A percentile compares a stretch with the other conserved stretches of the same genome.
These are phyloP conservation scores for Pleurotus citrinopileatus DNA, from an alignment of 768 basidiomycete genomes.

Conservation along the genomic window DNA sequence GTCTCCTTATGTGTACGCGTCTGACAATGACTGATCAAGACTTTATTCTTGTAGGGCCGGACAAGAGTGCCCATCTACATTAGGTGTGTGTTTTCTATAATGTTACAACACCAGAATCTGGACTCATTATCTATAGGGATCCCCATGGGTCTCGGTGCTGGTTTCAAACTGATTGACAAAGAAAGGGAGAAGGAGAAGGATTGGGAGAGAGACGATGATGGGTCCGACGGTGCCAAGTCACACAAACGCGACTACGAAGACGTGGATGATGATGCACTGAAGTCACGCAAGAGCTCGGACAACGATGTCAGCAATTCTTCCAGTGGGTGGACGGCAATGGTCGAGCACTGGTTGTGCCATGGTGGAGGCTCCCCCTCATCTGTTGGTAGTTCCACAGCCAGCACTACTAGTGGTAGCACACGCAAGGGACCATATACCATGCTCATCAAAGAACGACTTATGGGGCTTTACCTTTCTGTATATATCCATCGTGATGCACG, in stretches of 20 bases:
- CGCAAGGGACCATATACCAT: slow-evolving; percentile 78
- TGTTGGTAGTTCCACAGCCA: not conserved
- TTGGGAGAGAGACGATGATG: slow-evolving; percentile 38
- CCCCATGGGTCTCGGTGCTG: slow-evolving; percentile 75
- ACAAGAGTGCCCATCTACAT: slow-evolving; percentile 81
- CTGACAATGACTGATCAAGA: slow-evolving; percentile 14
- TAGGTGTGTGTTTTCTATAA: slow-evolving; percentile 40
- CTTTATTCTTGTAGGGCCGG: slow-evolving; percentile 47
- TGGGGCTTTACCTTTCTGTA: slow-evolving; percentile 82
- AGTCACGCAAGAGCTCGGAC: slow-evolving; percentile 32
- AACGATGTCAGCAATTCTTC: slow-evolving; percentile 29
- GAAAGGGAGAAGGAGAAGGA: slow-evolving; percentile 40
- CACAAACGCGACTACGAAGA: slow-evolving; percentile 29
- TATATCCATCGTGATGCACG: slow-evolving; percentile 74
- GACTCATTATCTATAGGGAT: slow-evolving; percentile 43
- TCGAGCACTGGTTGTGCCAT: slow-evolving; percentile 72
- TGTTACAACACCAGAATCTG: too few relatives aligned
- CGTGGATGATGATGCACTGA: slow-evolving; percentile 30
- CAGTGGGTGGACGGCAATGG: slow-evolving; percentile 70
- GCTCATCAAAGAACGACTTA: slow-evolving; percentile 84
- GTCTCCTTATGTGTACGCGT: slow-evolving; percentile 20
- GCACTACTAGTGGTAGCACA: slow-evolving; percentile 28
- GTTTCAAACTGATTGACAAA: slow-evolving; percentile 65
- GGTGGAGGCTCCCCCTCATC: slow-evolving; percentile 26
- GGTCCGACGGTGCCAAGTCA: slow-evolving; percentile 18